Percentiles rank a stretch among this genome's conserved stretches.
These are phyloP conservation scores for Fusarium protoensiforme DNA, from an alignment of 2,329 filamentous ascomycete species.

Conservation along the genomic window DNA sequence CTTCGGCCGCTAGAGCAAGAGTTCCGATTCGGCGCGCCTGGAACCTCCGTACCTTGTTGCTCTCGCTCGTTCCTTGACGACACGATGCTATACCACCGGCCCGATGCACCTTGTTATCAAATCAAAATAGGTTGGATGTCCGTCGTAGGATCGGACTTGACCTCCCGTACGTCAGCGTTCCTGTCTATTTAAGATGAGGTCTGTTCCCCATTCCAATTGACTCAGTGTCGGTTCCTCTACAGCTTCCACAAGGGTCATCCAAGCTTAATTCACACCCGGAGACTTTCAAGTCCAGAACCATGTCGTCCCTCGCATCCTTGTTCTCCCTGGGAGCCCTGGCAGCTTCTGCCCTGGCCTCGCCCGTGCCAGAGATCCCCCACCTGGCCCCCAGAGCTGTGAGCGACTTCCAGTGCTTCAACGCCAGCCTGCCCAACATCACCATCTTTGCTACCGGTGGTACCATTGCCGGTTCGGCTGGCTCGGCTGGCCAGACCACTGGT, in stretches of 20 bases:
- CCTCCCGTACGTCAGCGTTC: not conserved
- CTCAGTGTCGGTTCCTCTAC: not conserved
- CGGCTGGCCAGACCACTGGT: conserved; percentile 56
- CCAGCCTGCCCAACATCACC: conserved; percentile 62
- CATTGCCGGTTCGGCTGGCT: conserved; percentile 62
- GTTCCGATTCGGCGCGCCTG: not conserved
- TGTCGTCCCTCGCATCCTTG: conserved; percentile 23
- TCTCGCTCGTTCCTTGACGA: not conserved
- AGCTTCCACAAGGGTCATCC: not conserved
- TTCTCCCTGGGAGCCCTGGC: conserved; percentile 14
- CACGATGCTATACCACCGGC: not conserved
- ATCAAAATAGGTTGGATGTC: conserved; percentile 25
- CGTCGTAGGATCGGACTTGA: not conserved
- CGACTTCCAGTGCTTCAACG: conserved; percentile 34
- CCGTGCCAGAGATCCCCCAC: conserved; percentile 18
- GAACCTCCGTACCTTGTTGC: conserved; percentile 3
- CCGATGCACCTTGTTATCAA: conserved; percentile 18
- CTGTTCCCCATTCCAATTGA: not conserved
- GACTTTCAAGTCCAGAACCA: conserved; percentile 3
- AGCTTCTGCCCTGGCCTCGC: conserved; percentile 20
- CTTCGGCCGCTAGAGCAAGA: not conserved
- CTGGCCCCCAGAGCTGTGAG: conserved; percentile 8
- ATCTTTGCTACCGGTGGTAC: conserved; percentile 68
- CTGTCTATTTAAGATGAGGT: conserved; percentile 16
- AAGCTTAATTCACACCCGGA: not conserved